Conservation (phyloP, 805 yeast genomes). For the Monosporozyma siamensis region DNA sequence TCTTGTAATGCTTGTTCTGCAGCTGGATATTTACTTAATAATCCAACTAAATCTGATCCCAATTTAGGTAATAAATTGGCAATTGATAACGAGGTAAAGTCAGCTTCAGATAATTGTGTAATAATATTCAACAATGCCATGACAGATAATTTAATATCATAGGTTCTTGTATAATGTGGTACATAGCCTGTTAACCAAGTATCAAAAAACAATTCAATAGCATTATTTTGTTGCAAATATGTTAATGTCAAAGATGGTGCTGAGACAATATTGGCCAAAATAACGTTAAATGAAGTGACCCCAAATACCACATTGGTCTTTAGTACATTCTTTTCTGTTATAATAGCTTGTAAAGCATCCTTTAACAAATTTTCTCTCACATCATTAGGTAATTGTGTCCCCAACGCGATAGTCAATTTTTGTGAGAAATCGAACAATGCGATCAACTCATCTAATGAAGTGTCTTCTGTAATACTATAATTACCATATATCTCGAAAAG, state of each 20-base stretch:
- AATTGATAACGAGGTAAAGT: slow-evolving; percentile 29
- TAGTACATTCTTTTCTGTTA: slow-evolving; percentile 17
- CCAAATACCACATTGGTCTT: slow-evolving; percentile 26
- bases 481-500: slow-evolving; percentile 42
- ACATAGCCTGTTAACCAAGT: slow-evolving; percentile 31
- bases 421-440: slow-evolving; percentile 57
- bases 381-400: slow-evolving; percentile 34
- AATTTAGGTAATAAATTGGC: slow-evolving; percentile 37
- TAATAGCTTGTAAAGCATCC: slow-evolving; percentile 33
- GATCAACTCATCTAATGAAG: slow-evolving; percentile 47
- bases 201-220: slow-evolving; percentile 44
- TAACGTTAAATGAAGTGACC: slow-evolving; percentile 38
- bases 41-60: slow-evolving; percentile 40
- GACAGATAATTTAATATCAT: slow-evolving; percentile 67
- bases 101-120: slow-evolving; percentile 21
- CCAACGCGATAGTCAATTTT: slow-evolving; percentile 51
- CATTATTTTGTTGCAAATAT: slow-evolving; percentile 37
- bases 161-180: slow-evolving; percentile 55
- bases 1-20: slow-evolving; percentile 62
- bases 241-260: slow-evolving; percentile 47
- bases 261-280: slow-evolving; percentile 55
- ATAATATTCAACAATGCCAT: slow-evolving; percentile 55
- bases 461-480: slow-evolving; percentile 36
- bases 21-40: slow-evolving; percentile 55
- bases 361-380: slow-evolving; percentile 40